Evolutionary conservation across 257 asterid genomes (phyloP).

Genomic region (Rubia yunnanensis): DNA sequence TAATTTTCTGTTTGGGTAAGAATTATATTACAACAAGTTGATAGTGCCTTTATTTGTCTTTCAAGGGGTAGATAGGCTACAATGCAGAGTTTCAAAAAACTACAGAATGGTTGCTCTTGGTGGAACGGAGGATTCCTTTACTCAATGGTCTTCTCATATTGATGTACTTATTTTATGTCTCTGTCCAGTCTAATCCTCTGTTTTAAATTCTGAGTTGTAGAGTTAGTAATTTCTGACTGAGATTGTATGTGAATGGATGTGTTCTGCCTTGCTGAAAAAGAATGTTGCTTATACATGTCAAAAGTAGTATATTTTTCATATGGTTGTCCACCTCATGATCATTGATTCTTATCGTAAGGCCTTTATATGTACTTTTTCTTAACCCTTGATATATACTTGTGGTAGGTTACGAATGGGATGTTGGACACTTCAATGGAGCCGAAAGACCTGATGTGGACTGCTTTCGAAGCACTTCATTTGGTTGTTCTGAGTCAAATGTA

Average conservation of each 20-base stretch:
- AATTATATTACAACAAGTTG: neutral
- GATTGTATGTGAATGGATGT: neutral
- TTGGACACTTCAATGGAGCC: slow-evolving; percentile 90
- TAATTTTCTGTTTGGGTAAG: neutral
- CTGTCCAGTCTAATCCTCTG: slow-evolving; percentile 1
- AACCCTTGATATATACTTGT: slow-evolving; percentile 13
- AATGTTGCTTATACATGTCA: neutral
- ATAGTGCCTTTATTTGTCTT: neutral
- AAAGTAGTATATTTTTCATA: neutral
- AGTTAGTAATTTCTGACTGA: neutral
- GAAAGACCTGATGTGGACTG: slow-evolving; percentile 89
- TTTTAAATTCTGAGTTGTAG: neutral
- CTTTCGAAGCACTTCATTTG: slow-evolving; percentile 81
- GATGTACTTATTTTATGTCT: neutral
- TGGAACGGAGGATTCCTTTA: neutral
- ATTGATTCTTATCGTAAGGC: neutral
- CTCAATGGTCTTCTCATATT: neutral
- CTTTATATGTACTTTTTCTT: slow-evolving; percentile 10
- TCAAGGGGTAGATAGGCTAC: neutral
- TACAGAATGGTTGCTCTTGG: neutral
- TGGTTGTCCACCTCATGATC: neutral
- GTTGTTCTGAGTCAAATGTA: slow-evolving; percentile 64
- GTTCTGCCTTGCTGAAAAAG: neutral
- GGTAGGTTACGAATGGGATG: slow-evolving; percentile 96
- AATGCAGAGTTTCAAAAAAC: neutral